Conservation (phyloP, 495 filamentous ascomycete genomes). For the Pseudomonodictys pantanalensis region DNA sequence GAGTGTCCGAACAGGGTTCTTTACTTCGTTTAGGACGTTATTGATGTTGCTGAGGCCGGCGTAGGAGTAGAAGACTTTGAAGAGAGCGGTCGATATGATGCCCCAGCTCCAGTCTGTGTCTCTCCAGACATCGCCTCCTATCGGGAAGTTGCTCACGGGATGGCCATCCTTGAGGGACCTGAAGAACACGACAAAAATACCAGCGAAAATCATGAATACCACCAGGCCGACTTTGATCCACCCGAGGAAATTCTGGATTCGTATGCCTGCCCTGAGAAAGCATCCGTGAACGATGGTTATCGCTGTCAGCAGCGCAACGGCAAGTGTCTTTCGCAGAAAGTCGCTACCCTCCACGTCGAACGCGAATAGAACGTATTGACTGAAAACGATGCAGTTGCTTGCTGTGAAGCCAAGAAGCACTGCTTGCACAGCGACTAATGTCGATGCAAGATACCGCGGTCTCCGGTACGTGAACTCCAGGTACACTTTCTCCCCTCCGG, state of each 20-base stretch:
- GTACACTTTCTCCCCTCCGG: conserved; percentile 72
- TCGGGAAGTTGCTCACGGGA: conserved; percentile 4
- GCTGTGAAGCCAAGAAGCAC: conserved; percentile 68
- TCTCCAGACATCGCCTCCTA: conserved; percentile 46
- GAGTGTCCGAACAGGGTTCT: conserved; percentile 64
- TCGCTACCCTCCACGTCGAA: conserved; percentile 27
- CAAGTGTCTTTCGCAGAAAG: conserved; percentile 24
- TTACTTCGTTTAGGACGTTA: conserved; percentile 75
- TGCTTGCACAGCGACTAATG: conserved; percentile 63
- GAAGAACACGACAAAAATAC: conserved; percentile 39
- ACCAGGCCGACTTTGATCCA: conserved; percentile 41
- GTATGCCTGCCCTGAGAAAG: conserved; percentile 33
- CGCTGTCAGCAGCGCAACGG: conserved; percentile 32
- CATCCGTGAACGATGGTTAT: conserved; percentile 37
- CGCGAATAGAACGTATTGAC: conserved; percentile 35
- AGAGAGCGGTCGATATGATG: conserved; percentile 59
- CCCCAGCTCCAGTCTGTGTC: conserved; percentile 57
- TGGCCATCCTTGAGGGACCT: conserved; percentile 1
- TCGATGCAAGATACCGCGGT: conserved; percentile 67
- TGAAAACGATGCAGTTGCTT: conserved; percentile 39
- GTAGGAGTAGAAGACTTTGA: conserved; percentile 74
- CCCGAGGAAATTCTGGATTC: conserved; percentile 36
- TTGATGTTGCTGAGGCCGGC: conserved; percentile 66
- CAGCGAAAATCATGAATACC: conserved; percentile 45
- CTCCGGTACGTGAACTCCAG: conserved; percentile 70